A percentile compares a stretch with the other conserved stretches of the same genome.
Conservation (phyloP, 2,329 filamentous ascomycete species). For the Penicillium sp. region DNA sequence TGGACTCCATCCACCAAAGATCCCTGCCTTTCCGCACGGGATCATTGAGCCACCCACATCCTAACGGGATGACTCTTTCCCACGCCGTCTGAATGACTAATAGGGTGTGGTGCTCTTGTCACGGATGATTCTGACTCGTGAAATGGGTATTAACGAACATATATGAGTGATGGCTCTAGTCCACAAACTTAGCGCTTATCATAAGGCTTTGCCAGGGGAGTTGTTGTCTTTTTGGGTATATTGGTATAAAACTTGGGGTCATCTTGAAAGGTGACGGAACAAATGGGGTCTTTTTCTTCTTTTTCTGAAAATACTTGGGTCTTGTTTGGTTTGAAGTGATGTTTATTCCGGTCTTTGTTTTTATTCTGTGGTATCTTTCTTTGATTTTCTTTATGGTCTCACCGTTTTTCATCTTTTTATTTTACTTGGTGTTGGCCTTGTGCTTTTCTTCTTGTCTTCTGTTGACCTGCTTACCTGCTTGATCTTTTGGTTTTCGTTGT, state of each 20-base stretch:
- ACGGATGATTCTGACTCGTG: not conserved
- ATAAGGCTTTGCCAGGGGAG: slow-evolving; percentile 13
- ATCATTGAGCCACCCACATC: slow-evolving; percentile 26
- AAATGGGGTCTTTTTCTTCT: slow-evolving; percentile 10
- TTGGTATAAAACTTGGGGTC: slow-evolving; percentile 20
- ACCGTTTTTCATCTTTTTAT: slow-evolving; percentile 7
- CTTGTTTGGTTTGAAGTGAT: not conserved
- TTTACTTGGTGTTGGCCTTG: slow-evolving; percentile 1
- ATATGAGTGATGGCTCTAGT: slow-evolving; percentile 23
- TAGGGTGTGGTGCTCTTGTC: slow-evolving; percentile 5
- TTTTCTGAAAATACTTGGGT: slow-evolving; percentile 10
- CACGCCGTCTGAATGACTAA: slow-evolving; percentile 12
- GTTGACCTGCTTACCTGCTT: not conserved
- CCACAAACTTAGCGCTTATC: slow-evolving; percentile 15
- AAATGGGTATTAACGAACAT: slow-evolving; percentile 18
- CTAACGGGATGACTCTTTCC: slow-evolving; percentile 19
- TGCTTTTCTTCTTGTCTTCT: slow-evolving; percentile 13
- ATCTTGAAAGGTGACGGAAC: slow-evolving; percentile 3
- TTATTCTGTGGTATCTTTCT: not conserved
- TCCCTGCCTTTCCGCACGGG: slow-evolving; percentile 26
- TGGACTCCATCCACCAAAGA: slow-evolving; percentile 15
- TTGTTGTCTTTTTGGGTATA: slow-evolving; percentile 9
- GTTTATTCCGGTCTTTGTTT: slow-evolving; percentile 3
- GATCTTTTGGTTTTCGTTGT: slow-evolving; percentile 5
- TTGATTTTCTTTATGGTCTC: not conserved